A percentile compares a stretch with the other conserved stretches of the same genome.
Evolutionary conservation across 176 grass and related monocot genomes (phyloP).

Genomic region (Phragmites australis): DNA sequence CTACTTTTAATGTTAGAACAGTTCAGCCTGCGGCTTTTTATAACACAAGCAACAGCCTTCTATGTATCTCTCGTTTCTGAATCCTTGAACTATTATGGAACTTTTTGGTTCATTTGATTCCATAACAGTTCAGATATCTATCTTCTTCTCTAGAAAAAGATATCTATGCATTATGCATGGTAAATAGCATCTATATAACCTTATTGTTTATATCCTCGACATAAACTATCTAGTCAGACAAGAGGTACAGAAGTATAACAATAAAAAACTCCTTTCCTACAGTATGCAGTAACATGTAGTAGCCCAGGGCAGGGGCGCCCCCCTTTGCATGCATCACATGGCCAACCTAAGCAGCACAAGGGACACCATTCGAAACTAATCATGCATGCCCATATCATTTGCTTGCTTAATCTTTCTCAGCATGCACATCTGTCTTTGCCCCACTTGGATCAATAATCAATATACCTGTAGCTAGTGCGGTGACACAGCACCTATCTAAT

Average conservation of each 20-base stretch:
- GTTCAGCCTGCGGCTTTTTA: background rate
- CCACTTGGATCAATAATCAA: conserved; percentile 21
- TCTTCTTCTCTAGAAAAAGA: too few relatives aligned
- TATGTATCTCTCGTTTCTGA: background rate
- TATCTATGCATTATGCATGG: conserved; percentile 4
- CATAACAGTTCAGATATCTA: background rate
- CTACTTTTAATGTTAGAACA: background rate
- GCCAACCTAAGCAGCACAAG: conserved; percentile 44
- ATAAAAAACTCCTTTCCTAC: conserved; percentile 26
- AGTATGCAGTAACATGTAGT: conserved; percentile 43
- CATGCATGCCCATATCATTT: conserved; percentile 37
- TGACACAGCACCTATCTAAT: conserved; percentile 50
- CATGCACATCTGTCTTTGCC: conserved; percentile 21
- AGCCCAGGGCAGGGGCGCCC: background rate
- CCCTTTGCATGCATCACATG: conserved; percentile 38
- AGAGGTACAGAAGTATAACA: conserved; percentile 37
- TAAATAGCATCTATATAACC: conserved; percentile 18
- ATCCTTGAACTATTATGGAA: background rate
- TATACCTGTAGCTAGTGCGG: conserved; percentile 9
- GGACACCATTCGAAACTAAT: conserved; percentile 34
- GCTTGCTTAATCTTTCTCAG: conserved; percentile 38
- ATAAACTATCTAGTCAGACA: conserved; percentile 32
- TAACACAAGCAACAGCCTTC: background rate
- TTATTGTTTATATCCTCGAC: background rate
- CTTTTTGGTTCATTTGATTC: conserved; percentile 6